Evolutionary conservation across 2,329 filamentous ascomycete species (phyloP).

Genomic region (Apiospora kogelbergensis): DNA sequence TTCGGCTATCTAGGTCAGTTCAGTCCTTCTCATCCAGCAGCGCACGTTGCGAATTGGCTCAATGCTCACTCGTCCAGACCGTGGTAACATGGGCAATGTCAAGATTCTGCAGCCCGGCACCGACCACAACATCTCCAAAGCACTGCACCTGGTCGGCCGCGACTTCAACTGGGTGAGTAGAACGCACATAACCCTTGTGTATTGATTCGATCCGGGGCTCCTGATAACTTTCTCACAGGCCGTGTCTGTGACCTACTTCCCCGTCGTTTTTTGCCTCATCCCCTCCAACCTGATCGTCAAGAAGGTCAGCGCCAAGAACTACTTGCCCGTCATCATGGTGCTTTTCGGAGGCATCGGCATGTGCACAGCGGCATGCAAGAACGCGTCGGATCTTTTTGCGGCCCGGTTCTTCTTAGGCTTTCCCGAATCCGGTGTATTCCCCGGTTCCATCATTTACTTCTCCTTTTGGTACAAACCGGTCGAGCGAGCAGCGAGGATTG

Average conservation of each 20-base stretch:
- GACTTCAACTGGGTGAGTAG: not conserved
- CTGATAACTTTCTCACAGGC: not conserved
- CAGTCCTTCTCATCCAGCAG: not conserved
- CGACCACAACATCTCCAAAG: not conserved
- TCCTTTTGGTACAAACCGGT: not conserved
- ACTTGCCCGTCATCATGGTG: conserved; percentile 27
- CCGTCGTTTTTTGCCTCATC: conserved; percentile 32
- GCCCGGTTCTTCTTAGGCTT: conserved; percentile 24
- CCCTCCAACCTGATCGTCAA: conserved; percentile 30
- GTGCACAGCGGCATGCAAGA: conserved; percentile 20
- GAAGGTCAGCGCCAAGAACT: conserved; percentile 24
- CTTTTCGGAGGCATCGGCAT: conserved; percentile 26
- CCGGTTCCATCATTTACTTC: conserved; percentile 25
- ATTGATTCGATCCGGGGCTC: not conserved
- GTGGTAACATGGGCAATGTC: not conserved
- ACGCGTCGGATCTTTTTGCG: conserved; percentile 23
- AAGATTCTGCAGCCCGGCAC: not conserved
- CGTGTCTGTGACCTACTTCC: conserved; percentile 22
- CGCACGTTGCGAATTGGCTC: not conserved
- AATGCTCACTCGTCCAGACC: not conserved
- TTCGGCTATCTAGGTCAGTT: not conserved
- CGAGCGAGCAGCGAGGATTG: not conserved
- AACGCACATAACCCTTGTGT: too few relatives aligned
- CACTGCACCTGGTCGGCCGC: not conserved
- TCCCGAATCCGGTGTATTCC: conserved; percentile 28